These are phyloP conservation scores for Diaporthe vexans DNA, from an alignment of 2,329 filamentous ascomycete species.

Conservation along the genomic window DNA sequence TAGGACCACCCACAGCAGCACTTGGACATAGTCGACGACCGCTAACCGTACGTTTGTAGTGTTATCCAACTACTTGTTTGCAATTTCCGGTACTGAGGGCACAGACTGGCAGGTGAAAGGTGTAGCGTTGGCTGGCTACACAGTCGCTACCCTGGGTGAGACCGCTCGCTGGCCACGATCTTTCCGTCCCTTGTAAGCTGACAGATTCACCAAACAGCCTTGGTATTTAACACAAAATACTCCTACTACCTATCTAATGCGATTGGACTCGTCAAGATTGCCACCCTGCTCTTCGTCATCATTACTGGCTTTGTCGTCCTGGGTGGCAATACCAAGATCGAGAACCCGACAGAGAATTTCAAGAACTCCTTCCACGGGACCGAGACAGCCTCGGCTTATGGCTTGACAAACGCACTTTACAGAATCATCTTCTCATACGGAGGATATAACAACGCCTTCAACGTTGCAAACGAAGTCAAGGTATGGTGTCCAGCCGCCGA, in stretches of 20 bases:
- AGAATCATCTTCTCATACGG: constrained; percentile 71
- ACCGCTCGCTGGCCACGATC: not conserved
- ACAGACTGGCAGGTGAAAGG: constrained; percentile 77
- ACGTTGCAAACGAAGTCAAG: constrained; percentile 71
- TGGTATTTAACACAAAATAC: constrained; percentile 65
- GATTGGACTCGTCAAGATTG: constrained; percentile 69
- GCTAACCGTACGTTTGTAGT: constrained; percentile 54
- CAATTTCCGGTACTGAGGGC: constrained; percentile 63
- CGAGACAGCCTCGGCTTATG: constrained; percentile 59
- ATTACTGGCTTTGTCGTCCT: constrained; percentile 72
- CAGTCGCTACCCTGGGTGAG: constrained; percentile 65
- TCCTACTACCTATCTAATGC: constrained; percentile 67
- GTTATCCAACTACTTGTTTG: constrained; percentile 73
- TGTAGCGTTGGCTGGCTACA: constrained; percentile 75
- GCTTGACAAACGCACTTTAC: constrained; percentile 70
- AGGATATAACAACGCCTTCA: constrained; percentile 72
- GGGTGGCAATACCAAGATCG: constrained; percentile 65
- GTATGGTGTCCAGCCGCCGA: not conserved
- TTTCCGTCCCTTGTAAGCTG: not conserved
- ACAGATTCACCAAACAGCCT: constrained; percentile 33
- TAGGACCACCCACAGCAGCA: constrained; percentile 41
- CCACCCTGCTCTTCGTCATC: constrained; percentile 70
- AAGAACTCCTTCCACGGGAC: constrained; percentile 60
- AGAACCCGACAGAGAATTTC: constrained; percentile 68
- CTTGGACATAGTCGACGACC: rapidly evolving